Evolutionary conservation across 2,329 filamentous ascomycete genomes (phyloP), one percentile per base, ranked within the genome.

Genomic region (Tothia fuscella): DNA sequence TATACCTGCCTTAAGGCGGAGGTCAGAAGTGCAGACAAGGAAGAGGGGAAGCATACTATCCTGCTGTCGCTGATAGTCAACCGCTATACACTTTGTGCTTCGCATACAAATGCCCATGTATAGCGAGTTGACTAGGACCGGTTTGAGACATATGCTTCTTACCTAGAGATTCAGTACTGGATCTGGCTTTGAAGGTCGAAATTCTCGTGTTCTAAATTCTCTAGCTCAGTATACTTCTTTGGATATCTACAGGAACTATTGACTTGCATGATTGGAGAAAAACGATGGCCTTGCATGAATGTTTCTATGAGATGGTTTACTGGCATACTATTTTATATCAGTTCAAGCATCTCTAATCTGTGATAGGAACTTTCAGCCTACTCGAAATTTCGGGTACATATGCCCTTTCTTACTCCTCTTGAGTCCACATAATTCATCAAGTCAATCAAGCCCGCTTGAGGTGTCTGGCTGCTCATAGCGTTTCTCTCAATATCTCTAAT

Each of bases 361-460:
- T 6, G 10, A 38, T 12, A 9, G 9, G 10, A 19, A 26, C 32
- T 17, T 12, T 34, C 13, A 7, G 56, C 64, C 34, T 59, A 72
- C 66, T 89, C 84, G 55, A 95, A 96, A 65, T 98, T 96, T 55
- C 91, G 74, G 2, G 91, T 96, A 64, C 88, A 95, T 48, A 96
- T 87, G 13, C 76, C 89, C 60, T 93, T 91, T 50, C 67, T 76
- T 24, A 95, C 58, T 5, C 63, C 60, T 21, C 72, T 71, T 5
- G 62, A 55, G 53, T 91, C 79, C 14, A 96, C 76, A 58, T 91
- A 93, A 43, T 74, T 64, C 83, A 96, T 94, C 39, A 98, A 70
- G 21, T 70, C 60, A 1, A 71, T 62, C 3, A 96, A 75, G 1
- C 89, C 89, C 0, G 84, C 79, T 59, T 95, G 89, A 3, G 89